A percentile compares a stretch with the other conserved stretches of the same genome.
Conservation (phyloP, 441 rosid species). For the Bocquillonia castaneifolia region DNA sequence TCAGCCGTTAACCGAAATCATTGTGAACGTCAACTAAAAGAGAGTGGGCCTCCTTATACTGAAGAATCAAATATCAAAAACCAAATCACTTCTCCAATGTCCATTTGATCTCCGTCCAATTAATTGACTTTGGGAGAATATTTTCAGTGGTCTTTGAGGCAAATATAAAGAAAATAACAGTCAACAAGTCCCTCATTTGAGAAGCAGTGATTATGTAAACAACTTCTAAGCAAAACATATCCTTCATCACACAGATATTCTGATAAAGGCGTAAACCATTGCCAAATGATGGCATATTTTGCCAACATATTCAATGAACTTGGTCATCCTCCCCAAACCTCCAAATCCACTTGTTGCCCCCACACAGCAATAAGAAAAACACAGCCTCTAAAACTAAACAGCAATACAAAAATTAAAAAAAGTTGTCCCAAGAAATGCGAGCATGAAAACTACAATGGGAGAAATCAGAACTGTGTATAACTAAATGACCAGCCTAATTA, state of each 20-base stretch:
- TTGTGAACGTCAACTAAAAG: neutral
- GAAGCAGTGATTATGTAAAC: neutral
- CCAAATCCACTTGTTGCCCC: neutral
- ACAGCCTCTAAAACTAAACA: neutral
- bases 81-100: neutral
- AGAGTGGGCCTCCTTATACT: neutral
- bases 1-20: neutral
- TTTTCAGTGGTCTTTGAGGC: neutral
- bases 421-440: neutral
- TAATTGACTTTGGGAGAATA: neutral
- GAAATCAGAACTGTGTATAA: no score
- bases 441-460: neutral
- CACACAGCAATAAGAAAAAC: neutral
- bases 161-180: neutral
- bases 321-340: neutral
- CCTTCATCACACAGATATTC: neutral
- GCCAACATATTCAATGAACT: neutral
- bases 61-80: neutral
- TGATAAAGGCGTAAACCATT: neutral
- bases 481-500: neutral
- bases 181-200: neutral
- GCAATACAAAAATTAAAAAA: neutral
- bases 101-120: neutral
- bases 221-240: neutral
- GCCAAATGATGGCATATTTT: neutral